Evolutionary conservation across 768 basidiomycete genomes (phyloP).

Genomic region (Amanita polypyramis): DNA sequence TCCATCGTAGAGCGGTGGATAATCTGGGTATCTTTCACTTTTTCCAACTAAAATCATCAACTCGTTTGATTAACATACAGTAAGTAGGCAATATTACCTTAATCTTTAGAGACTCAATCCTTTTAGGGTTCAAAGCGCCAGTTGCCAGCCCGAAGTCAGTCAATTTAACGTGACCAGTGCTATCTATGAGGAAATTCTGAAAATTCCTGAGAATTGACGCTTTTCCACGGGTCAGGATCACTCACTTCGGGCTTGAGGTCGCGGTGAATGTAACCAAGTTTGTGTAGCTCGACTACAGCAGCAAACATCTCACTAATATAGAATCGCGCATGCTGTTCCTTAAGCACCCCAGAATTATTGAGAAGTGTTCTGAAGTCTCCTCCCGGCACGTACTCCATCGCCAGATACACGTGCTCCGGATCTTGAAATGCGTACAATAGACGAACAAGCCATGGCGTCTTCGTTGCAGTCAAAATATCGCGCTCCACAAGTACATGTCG

Average conservation of each 20-base stretch:
- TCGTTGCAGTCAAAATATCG: slow-evolving; percentile 94
- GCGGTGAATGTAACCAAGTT: slow-evolving; percentile 96
- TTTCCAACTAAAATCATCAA: slow-evolving; percentile 61
- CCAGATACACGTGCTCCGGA: slow-evolving; percentile 80
- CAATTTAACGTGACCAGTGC: slow-evolving; percentile 92
- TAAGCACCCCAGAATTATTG: slow-evolving; percentile 95
- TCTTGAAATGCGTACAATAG: slow-evolving; percentile 98
- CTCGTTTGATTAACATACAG: background rate
- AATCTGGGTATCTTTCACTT: slow-evolving; percentile 89
- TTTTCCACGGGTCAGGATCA: background rate
- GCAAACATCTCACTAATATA: slow-evolving; percentile 99
- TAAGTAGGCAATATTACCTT: slow-evolving; percentile 43
- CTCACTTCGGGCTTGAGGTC: slow-evolving; percentile 93
- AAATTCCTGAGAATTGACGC: background rate
- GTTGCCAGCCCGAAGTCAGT: slow-evolving; percentile 98
- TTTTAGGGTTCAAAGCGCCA: slow-evolving; percentile 86
- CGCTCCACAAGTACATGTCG: slow-evolving; percentile 97
- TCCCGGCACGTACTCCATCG: slow-evolving; percentile 99
- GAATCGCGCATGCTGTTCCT: slow-evolving; percentile 93
- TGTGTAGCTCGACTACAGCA: slow-evolving; percentile 88
- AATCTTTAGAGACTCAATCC: slow-evolving; percentile 89
- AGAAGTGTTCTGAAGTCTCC: slow-evolving; percentile 97
- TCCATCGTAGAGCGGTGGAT: slow-evolving; percentile 89
- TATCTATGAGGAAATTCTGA: slow-evolving; percentile 94
- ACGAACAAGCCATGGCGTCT: slow-evolving; percentile 94